Conservation (phyloP, 1,139 yeast genomes). For the Taphrina wiesneri region DNA sequence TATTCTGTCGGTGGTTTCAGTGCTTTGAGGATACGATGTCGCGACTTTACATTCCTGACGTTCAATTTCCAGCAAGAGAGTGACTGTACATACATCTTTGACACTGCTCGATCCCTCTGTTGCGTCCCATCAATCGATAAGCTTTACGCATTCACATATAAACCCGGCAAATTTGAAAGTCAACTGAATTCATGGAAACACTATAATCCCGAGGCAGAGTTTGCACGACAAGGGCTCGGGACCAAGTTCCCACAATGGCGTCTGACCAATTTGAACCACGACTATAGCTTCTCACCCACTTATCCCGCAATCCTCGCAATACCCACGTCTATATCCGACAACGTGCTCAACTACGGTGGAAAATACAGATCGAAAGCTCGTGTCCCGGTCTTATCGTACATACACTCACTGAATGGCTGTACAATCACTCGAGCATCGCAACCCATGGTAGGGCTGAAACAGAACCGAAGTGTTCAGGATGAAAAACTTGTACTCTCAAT, state of each 20-base stretch:
- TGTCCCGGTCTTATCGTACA: constrained; percentile 79
- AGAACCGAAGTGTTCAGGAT: constrained; percentile 85
- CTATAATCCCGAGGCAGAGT: constrained; percentile 66
- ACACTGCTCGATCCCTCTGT: constrained; percentile 51
- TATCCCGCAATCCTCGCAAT: constrained; percentile 71
- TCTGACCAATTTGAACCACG: constrained; percentile 60
- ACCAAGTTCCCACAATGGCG: constrained; percentile 59
- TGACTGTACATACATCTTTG: constrained; percentile 69
- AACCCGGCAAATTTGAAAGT: constrained; percentile 59
- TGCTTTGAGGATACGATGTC: constrained; percentile 71
- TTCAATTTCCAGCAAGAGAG: constrained; percentile 66
- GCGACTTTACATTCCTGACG: constrained; percentile 83
- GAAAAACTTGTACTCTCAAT: constrained; percentile 76
- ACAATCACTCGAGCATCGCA: constrained; percentile 88
- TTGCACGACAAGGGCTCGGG: constrained; percentile 55
- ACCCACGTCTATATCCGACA: constrained; percentile 76
- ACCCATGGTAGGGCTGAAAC: constrained; percentile 88
- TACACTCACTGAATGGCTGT: constrained; percentile 68
- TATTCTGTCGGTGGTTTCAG: constrained; percentile 49
- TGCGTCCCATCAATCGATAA: constrained; percentile 51
- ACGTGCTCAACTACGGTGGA: constrained; percentile 76
- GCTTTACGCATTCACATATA: constrained; percentile 69
- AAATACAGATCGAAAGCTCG: constrained; percentile 82
- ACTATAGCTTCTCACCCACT: constrained; percentile 69
- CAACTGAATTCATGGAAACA: constrained; percentile 68